A percentile compares a stretch with the other conserved stretches of the same genome.
These are phyloP conservation scores for Tetrapisispora phaffii DNA, from an alignment of 805 yeast species.

Conservation along the genomic window DNA sequence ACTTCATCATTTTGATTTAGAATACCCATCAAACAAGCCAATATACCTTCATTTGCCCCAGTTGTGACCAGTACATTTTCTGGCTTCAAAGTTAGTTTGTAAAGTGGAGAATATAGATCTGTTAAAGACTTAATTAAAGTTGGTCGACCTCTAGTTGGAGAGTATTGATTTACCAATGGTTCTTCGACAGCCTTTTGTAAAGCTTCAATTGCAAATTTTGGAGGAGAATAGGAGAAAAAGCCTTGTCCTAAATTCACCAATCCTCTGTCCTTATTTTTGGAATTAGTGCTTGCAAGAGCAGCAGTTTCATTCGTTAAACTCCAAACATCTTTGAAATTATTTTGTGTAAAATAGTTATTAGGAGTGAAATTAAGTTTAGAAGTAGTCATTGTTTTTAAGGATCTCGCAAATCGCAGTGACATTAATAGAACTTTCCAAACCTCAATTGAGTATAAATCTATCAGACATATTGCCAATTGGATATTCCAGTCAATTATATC, in stretches of 20 bases:
- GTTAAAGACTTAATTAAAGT: slow-evolving; percentile 61
- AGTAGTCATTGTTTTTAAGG: slow-evolving; percentile 7
- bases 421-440: slow-evolving; percentile 4
- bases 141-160: slow-evolving; percentile 84
- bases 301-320: slow-evolving; percentile 91
- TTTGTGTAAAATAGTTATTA: slow-evolving; percentile 43
- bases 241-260: slow-evolving; percentile 93
- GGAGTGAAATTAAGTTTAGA: slow-evolving; percentile 16
- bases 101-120: slow-evolving; percentile 58
- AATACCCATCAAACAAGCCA: slow-evolving; percentile 75
- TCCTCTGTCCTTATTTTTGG: slow-evolving; percentile 54
- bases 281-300: slow-evolving; percentile 52
- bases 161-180: slow-evolving; percentile 81
- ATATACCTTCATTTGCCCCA: slow-evolving; percentile 95
- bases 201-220: slow-evolving; percentile 80
- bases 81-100: slow-evolving; percentile 39
- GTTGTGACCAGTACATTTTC: slow-evolving; percentile 65
- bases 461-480: too few relatives aligned
- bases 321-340: slow-evolving; percentile 87
- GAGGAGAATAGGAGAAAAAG: slow-evolving; percentile 92
- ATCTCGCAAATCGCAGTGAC: slow-evolving; percentile 6
- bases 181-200: slow-evolving; percentile 64
- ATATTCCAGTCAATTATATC: too few relatives aligned
- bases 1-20: slow-evolving; percentile 86
- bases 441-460: too few relatives aligned